A percentile compares a stretch with the other conserved stretches of the same genome.
These are phyloP conservation scores for Inonotus hispidus DNA, from an alignment of 1,284 basidiomycete species.

Conservation along the genomic window DNA sequence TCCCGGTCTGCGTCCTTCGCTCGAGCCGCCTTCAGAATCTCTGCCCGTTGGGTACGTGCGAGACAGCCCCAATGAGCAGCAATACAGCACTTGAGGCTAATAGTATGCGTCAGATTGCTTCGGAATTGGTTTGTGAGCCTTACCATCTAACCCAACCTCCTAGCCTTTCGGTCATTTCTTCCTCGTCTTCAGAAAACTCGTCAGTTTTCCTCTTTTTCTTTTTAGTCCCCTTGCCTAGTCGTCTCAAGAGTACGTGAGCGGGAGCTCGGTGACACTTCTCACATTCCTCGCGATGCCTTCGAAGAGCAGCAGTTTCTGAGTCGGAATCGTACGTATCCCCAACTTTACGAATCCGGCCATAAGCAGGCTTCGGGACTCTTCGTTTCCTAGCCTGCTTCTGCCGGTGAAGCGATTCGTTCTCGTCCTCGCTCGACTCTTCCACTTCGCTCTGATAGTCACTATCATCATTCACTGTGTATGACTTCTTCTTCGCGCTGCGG, in stretches of 20 bases:
- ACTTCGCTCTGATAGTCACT: constrained; percentile 4
- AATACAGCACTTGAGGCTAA: constrained; percentile 71
- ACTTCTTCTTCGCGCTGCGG: constrained; percentile 3
- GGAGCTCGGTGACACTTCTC: constrained; percentile 65
- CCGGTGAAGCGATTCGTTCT: not conserved
- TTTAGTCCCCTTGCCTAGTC: constrained; percentile 36
- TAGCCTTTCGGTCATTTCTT: constrained; percentile 47
- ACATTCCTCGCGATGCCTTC: constrained; percentile 56
- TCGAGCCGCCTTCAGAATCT: constrained; percentile 62
- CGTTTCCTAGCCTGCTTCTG: constrained; percentile 30
- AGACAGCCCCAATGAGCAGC: constrained; percentile 80
- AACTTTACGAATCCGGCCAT: constrained; percentile 59
- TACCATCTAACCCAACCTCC: constrained; percentile 88
- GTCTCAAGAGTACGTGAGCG: constrained; percentile 47
- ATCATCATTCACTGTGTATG: constrained; percentile 5
- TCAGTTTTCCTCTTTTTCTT: constrained; percentile 34
- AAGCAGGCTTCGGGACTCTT: constrained; percentile 50
- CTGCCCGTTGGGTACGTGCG: constrained; percentile 56
- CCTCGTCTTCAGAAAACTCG: constrained; percentile 48
- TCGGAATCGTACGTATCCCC: constrained; percentile 53
- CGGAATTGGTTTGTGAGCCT: constrained; percentile 21
- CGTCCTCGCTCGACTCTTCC: not conserved
- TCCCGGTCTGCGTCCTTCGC: constrained; percentile 27
- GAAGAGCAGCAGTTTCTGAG: constrained; percentile 47
- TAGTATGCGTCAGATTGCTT: constrained; percentile 8